Percentiles rank a stretch among this genome's conserved stretches.
These are phyloP conservation scores for Apiospora koreana DNA, from an alignment of 2,329 filamentous ascomycete genomes.

Conservation along the genomic window DNA sequence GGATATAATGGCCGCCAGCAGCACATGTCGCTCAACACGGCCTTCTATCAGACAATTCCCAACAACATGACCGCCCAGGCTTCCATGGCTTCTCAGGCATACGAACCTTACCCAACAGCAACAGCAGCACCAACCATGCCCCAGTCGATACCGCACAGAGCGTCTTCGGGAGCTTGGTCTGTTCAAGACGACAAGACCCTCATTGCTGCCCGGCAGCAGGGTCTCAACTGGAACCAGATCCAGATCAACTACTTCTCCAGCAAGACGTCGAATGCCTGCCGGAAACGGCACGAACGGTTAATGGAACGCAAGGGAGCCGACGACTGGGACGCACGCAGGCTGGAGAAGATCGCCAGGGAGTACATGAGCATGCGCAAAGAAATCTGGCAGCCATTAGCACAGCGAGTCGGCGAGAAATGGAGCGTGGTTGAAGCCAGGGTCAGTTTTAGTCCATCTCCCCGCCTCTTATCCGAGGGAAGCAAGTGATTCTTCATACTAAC, in stretches of 20 bases:
- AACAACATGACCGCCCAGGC: constrained; percentile 30
- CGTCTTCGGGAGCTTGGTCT: constrained; percentile 71
- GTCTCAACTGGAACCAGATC: constrained; percentile 83
- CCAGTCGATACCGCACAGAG: constrained; percentile 46
- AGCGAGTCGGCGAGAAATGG: constrained; percentile 82
- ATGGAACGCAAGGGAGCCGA: constrained; percentile 75
- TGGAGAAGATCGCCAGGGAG: constrained; percentile 72
- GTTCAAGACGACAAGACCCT: constrained; percentile 73
- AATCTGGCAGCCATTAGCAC: constrained; percentile 77
- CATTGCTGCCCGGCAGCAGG: constrained; percentile 69
- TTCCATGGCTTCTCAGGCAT: constrained; percentile 38
- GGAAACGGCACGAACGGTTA: constrained; percentile 83
- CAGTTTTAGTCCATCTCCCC: constrained; percentile 19
- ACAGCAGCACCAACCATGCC: constrained; percentile 31
- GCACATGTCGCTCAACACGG: constrained; percentile 35
- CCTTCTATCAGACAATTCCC: constrained; percentile 42
- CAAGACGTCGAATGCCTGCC: constrained; percentile 82
- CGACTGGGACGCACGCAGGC: constrained; percentile 76
- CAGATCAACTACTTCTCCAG: constrained; percentile 72
- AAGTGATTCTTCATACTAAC: background rate
- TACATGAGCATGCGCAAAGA: constrained; percentile 80
- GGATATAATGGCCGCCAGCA: constrained; percentile 42
- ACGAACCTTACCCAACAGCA: constrained; percentile 37
- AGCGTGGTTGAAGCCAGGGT: constrained; percentile 67
- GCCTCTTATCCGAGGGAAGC: background rate